phyloP scores from a whole-genome alignment of 352 stramenopile species.

The Elongisporangium senticosum region DNA sequence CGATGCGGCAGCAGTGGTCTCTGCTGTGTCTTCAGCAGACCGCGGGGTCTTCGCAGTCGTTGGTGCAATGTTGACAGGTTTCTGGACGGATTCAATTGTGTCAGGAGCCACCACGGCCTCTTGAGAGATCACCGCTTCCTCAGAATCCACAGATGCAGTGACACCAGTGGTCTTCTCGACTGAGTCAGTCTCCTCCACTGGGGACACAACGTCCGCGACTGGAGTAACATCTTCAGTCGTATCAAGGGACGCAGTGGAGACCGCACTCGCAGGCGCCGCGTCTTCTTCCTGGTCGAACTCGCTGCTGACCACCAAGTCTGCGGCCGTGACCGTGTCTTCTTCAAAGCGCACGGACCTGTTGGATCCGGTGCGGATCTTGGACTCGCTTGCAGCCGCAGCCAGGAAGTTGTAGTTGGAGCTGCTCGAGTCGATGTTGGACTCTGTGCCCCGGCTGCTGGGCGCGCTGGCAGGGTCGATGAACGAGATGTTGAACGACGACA shows the following conservation, averaged over 20 bases:
- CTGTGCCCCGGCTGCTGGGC: slow-evolving; percentile 21
- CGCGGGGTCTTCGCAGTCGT: neutral
- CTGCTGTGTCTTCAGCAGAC: neutral
- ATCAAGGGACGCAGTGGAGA: slow-evolving; percentile 1
- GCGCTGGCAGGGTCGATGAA: slow-evolving; percentile 43
- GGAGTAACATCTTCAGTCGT: slow-evolving; percentile 2
- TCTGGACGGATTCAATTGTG: neutral
- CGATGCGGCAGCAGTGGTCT: neutral
- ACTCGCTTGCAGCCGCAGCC: neutral
- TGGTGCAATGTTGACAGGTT: too few relatives aligned
- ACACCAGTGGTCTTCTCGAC: neutral
- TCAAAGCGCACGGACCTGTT: neutral
- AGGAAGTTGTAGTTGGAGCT: neutral
- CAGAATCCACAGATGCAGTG: neutral
- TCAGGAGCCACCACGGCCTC: neutral
- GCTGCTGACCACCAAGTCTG: neutral
- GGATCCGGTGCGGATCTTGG: neutral
- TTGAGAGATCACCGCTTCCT: too few relatives aligned
- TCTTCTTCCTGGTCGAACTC: slow-evolving; percentile 5
- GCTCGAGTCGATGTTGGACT: slow-evolving; percentile 22
- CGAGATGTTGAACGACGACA: slow-evolving; percentile 49
- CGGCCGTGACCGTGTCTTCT: neutral
- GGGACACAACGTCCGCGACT: slow-evolving; percentile 1
- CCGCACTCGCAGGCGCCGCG: neutral
- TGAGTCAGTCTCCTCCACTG: neutral